Conservation (phyloP, 2,329 filamentous ascomycete species). For the Colletotrichum karsti region DNA sequence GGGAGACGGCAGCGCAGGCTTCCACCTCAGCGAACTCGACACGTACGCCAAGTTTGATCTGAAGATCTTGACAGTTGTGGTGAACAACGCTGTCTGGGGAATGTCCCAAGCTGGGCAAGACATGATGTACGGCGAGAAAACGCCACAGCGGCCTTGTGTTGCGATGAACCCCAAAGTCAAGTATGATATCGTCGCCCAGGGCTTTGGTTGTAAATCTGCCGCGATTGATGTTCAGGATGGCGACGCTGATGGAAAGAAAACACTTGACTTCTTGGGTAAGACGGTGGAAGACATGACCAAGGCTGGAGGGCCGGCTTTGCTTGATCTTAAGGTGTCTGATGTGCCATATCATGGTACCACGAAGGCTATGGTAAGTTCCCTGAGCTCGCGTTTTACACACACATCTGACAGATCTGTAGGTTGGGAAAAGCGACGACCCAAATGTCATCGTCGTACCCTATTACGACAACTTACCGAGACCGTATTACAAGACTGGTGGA, state of each 20-base stretch:
- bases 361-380: constrained; percentile 1
- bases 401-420: not conserved
- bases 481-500: not conserved
- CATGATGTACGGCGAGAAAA: constrained; percentile 10
- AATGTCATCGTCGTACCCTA: constrained; percentile 7
- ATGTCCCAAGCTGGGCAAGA: constrained; percentile 17
- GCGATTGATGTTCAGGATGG: not conserved
- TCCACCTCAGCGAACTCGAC: constrained; percentile 17
- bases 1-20: constrained; percentile 11
- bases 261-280: not conserved
- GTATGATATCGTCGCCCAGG: constrained; percentile 1
- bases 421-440: not conserved
- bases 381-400: too few species aligned
- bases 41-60: constrained; percentile 12
- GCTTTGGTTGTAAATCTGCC: constrained; percentile 2
- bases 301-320: not conserved
- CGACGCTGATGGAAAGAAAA: not conserved
- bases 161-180: constrained; percentile 13
- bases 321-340: constrained; percentile 8
- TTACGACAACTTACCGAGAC: constrained; percentile 4
- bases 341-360: constrained; percentile 6
- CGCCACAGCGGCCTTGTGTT: constrained; percentile 9
- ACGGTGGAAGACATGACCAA: not conserved
- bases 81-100: constrained; percentile 18
- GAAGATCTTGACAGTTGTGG: constrained; percentile 8